Conservation (phyloP, 352 stramenopile species). For the Pythium sukuiense region DNA sequence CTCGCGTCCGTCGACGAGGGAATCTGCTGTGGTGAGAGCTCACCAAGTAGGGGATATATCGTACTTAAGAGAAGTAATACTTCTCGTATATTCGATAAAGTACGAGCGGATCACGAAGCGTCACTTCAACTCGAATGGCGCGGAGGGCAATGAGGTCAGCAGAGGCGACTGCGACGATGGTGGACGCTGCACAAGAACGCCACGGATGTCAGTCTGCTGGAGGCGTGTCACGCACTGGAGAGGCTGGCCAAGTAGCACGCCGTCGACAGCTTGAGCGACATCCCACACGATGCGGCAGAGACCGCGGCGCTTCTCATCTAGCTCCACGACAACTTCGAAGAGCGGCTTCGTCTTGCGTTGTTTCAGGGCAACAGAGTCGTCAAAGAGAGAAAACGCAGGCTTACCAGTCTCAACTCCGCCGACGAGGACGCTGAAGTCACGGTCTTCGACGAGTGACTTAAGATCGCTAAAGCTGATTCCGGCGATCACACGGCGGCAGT, state of each 20-base stretch:
- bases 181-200: constrained; percentile 29
- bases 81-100: neutral
- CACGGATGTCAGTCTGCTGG: constrained; percentile 29
- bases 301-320: constrained; percentile 47
- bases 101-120: neutral
- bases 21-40: neutral
- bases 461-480: constrained; percentile 80
- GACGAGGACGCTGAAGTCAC: constrained; percentile 62
- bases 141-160: neutral
- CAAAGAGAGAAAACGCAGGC: neutral
- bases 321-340: constrained; percentile 83
- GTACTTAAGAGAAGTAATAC: constrained; percentile 2
- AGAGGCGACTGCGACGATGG: neutral
- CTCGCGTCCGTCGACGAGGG: neutral
- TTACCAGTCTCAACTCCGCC: constrained; percentile 58
- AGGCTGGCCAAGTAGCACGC: constrained; percentile 36
- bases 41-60: neutral
- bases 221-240: constrained; percentile 43
- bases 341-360: constrained; percentile 50
- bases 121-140: neutral
- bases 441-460: constrained; percentile 74
- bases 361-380: constrained; percentile 15
- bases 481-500: constrained; percentile 79
- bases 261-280: constrained; percentile 60
- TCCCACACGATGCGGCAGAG: constrained; percentile 67